Evolutionary conservation across 176 grass and related monocot species (phyloP).

Genomic region (Microstegium vimineum): DNA sequence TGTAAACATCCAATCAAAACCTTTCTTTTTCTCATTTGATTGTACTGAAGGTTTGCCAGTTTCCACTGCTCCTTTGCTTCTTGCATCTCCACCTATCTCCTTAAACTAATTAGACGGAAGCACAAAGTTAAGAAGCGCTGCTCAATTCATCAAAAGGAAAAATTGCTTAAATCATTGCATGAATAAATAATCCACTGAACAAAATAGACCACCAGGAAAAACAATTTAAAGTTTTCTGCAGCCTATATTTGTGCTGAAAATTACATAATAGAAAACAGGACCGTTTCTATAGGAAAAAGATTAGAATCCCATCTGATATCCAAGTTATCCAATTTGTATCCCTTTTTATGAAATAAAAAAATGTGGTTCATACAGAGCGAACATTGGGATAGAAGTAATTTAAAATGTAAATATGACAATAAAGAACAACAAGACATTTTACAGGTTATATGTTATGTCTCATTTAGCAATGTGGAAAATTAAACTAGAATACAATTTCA

Average conservation of each 20-base stretch:
- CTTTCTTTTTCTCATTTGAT: conserved; percentile 84
- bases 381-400: background rate
- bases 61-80: conserved; percentile 47
- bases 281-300: background rate
- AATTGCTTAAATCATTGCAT: background rate
- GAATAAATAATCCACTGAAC: background rate
- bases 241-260: background rate
- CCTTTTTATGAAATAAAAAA: background rate
- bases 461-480: background rate
- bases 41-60: conserved; percentile 47
- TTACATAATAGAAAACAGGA: background rate
- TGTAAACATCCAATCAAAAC: conserved; percentile 96
- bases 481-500: background rate
- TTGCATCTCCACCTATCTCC: conserved; percentile 75
- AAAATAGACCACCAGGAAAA: background rate
- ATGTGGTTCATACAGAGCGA: background rate
- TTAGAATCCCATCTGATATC: background rate
- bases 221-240: background rate
- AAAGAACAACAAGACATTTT: conserved; percentile 6
- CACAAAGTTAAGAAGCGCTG: background rate
- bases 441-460: background rate
- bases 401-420: background rate
- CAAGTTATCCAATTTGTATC: background rate
- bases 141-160: conserved; percentile 7
- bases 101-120: conserved; percentile 56